Conservation (phyloP, 345 rosid species). For the Sonneratia alba region DNA sequence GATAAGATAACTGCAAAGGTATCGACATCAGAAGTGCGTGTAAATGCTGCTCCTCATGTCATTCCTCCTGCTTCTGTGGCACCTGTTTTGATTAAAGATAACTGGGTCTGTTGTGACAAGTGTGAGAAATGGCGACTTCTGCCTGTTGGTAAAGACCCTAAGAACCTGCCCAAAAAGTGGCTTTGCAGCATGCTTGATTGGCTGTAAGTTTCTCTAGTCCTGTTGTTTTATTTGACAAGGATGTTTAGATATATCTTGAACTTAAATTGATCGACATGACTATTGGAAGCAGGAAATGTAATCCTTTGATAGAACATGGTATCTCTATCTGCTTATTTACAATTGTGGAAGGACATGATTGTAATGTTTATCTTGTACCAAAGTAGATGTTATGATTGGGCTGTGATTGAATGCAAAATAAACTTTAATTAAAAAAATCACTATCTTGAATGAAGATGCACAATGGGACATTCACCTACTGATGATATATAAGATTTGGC, state of each 20-base stretch:
- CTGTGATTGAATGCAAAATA: neutral
- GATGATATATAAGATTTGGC: no score
- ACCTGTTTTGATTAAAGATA: conserved; percentile 51
- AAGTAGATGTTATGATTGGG: neutral
- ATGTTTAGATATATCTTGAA: neutral
- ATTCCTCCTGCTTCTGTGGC: conserved; percentile 30
- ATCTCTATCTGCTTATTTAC: no score
- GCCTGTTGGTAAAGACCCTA: conserved; percentile 60
- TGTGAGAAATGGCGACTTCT: conserved; percentile 92
- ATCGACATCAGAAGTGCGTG: conserved; percentile 20
- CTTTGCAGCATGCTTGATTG: conserved; percentile 86
- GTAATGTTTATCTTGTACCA: no score
- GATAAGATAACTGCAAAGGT: conserved; percentile 26
- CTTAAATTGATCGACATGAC: neutral
- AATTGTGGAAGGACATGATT: no score
- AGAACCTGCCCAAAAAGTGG: conserved; percentile 85
- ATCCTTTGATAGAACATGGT: no score
- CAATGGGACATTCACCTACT: neutral
- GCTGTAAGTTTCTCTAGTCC: conserved; percentile 22
- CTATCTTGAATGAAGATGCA: neutral
- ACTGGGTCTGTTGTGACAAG: conserved; percentile 88
- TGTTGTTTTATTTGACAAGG: neutral
- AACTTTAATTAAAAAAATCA: neutral
- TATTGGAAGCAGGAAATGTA: no score
- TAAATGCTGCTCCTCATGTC: conserved; percentile 15